phyloP scores from a whole-genome alignment of 768 basidiomycete genomes.

The Naganishia onofrii region DNA sequence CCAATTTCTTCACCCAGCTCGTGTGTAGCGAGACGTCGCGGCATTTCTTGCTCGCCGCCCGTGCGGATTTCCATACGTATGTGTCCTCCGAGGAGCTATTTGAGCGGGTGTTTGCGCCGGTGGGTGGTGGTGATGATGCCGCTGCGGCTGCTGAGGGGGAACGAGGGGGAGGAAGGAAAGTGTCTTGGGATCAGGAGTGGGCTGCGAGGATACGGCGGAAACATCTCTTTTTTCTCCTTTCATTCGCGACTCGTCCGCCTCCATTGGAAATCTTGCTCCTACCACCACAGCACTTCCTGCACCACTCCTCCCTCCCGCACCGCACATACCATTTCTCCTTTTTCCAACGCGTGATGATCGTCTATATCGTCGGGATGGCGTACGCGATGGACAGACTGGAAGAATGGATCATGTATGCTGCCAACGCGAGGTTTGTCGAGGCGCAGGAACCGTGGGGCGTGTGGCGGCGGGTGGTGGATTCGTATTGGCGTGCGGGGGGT shows the following conservation, averaged over 20 bases:
- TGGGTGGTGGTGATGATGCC: not conserved
- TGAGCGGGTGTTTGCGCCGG: conserved; percentile 30
- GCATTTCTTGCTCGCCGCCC: conserved; percentile 38
- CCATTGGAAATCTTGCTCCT: conserved; percentile 48
- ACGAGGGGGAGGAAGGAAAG: not conserved
- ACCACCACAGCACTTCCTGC: conserved; percentile 27
- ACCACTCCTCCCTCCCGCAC: conserved; percentile 28
- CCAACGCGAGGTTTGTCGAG: conserved; percentile 58
- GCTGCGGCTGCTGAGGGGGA: no score
- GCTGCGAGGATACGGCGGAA: conserved; percentile 4
- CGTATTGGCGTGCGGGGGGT: conserved; percentile 38
- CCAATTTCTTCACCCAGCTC: conserved; percentile 40
- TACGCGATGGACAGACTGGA: conserved; percentile 33
- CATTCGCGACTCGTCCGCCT: conserved; percentile 53
- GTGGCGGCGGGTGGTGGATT: conserved; percentile 54
- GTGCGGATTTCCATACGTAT: conserved; percentile 36
- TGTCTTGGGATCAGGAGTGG: not conserved
- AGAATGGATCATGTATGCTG: conserved; percentile 28
- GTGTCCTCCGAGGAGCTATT: conserved; percentile 34
- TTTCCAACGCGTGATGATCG: conserved; percentile 43
- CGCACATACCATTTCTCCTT: conserved; percentile 37
- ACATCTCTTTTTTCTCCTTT: conserved; percentile 55
- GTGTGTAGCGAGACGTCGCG: conserved; percentile 34
- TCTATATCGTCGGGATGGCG: conserved; percentile 34
- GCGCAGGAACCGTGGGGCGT: conserved; percentile 62